Evolutionary conservation across 495 filamentous ascomycete genomes (phyloP).

Genomic region (Penicillium maclennaniae): DNA sequence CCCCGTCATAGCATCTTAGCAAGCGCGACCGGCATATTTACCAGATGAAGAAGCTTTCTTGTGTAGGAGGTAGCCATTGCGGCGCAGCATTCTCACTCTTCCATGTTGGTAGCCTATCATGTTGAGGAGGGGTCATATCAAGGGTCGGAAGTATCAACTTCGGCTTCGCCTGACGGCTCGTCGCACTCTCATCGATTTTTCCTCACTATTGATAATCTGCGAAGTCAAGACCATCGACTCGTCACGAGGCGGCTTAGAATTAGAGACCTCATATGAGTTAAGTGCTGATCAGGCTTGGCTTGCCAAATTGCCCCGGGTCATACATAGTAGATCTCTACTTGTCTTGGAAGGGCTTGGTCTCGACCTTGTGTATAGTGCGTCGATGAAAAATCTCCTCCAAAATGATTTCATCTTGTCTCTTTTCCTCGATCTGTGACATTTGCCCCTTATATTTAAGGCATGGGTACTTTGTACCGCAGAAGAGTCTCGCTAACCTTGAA

Average conservation of each 20-base stretch:
- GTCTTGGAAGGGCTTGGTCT: neutral
- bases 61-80: slow-evolving; percentile 39
- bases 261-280: too few relatives aligned
- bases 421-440: too few relatives aligned
- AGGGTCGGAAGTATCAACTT: slow-evolving; percentile 29
- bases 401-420: too few relatives aligned
- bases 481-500: too few relatives aligned
- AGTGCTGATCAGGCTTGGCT: neutral
- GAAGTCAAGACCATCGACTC: neutral
- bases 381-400: too few relatives aligned
- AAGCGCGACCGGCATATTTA: neutral
- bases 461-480: too few relatives aligned
- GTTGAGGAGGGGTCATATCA: slow-evolving; percentile 24
- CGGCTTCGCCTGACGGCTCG: slow-evolving; percentile 25
- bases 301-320: neutral
- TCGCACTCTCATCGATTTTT: slow-evolving; percentile 27
- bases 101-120: slow-evolving; percentile 32
- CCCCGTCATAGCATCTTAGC: slow-evolving; percentile 3
- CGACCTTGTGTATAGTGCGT: neutral
- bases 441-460: too few relatives aligned
- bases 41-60: slow-evolving; percentile 20
- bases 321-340: neutral
- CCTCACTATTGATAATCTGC: slow-evolving; percentile 37
- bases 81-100: slow-evolving; percentile 30
- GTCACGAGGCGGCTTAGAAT: neutral